Evolutionary conservation across 495 filamentous ascomycete species (phyloP), one percentile per base, ranked within the genome.

Genomic region (Hypoxylon fragiforme): DNA sequence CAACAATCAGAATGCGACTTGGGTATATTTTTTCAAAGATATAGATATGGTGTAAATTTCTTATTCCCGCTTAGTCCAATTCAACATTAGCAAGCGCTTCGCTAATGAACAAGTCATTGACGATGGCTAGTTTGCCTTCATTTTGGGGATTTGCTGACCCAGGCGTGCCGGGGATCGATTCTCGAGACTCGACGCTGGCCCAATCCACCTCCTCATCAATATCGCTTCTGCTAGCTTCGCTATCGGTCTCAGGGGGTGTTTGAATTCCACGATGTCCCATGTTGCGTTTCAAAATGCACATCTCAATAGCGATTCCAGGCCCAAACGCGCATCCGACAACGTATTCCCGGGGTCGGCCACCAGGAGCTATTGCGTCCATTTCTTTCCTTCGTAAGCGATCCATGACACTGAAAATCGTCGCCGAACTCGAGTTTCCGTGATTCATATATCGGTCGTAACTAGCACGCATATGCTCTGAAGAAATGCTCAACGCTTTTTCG

Each of bases 271-370:
- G 47, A 3, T 24, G 39, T n/a, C 57, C 53, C 50, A 71, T 47
- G 26, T 73, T 73, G 13, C 81, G 69, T 66, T 73, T 78, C 36
- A 85, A 57, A 57, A 85, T 67, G 59, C 80, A 80, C 80, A 85
- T 85, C 73, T 87, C 85, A 22, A 85, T 70, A 14, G 75, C 57
- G 22, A 88, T 80, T 2, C 85, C 84, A 0, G 85, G 85, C 3
- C 85, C 85, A 67, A 87, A 88, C 13, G 81, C 81, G 45, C 79
- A 81, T 0, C 80, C 83, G n/a, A 85, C 77, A 14, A 87, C 75
- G 31, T 83, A 73, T 37, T 85, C 79, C 41, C 70, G 73, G 0
- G 62, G 71, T 54, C 63, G 71, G 16, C 63, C 76, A 7, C 44
- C 74, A 0, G 77, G 78, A 6, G 77, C 72, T 9, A 77, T 7